Percentiles rank a stretch among this genome's conserved stretches.
Evolutionary conservation across 495 filamentous ascomycete species (phyloP).

Genomic region (Patellaria atrata): DNA sequence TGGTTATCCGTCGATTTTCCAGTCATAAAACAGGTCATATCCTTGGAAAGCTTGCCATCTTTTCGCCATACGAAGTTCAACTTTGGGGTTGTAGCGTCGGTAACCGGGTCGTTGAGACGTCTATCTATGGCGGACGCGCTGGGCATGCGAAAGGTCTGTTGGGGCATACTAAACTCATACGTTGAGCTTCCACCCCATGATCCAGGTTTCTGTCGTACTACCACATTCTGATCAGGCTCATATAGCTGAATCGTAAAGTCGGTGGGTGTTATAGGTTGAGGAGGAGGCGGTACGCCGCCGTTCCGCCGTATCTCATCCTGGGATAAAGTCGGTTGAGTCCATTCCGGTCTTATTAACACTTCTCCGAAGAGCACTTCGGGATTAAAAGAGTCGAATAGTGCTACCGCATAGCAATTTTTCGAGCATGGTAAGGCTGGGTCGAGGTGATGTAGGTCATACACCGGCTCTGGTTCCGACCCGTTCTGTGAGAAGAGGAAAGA

Average conservation of each 20-base stretch:
- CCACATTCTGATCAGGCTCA: slow-evolving; percentile 77
- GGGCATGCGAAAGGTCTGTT: slow-evolving; percentile 67
- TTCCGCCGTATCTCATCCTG: slow-evolving; percentile 65
- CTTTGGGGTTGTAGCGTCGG: slow-evolving; percentile 58
- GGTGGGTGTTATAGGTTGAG: slow-evolving; percentile 63
- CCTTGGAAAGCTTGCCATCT: slow-evolving; percentile 72
- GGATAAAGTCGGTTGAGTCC: slow-evolving; percentile 66
- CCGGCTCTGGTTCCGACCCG: slow-evolving; percentile 62
- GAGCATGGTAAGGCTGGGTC: slow-evolving; percentile 53
- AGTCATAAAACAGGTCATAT: slow-evolving; percentile 67
- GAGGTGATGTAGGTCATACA: slow-evolving; percentile 62
- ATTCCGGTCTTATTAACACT: slow-evolving; percentile 69
- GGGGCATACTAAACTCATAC: slow-evolving; percentile 90
- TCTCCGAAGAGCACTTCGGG: slow-evolving; percentile 76
- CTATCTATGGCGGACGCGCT: slow-evolving; percentile 65
- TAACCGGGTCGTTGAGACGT: slow-evolving; percentile 49
- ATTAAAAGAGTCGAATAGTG: slow-evolving; percentile 69
- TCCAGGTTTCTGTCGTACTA: slow-evolving; percentile 53
- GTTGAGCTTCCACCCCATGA: slow-evolving; percentile 62
- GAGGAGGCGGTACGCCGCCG: slow-evolving; percentile 49
- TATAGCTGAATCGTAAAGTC: slow-evolving; percentile 78
- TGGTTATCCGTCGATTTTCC: slow-evolving; percentile 53
- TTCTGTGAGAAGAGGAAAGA: slow-evolving; percentile 61
- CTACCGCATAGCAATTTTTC: slow-evolving; percentile 73
- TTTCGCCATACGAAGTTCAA: slow-evolving; percentile 83